Conservation (phyloP, 2,329 filamentous ascomycete genomes). For the Beauveria sp. region DNA sequence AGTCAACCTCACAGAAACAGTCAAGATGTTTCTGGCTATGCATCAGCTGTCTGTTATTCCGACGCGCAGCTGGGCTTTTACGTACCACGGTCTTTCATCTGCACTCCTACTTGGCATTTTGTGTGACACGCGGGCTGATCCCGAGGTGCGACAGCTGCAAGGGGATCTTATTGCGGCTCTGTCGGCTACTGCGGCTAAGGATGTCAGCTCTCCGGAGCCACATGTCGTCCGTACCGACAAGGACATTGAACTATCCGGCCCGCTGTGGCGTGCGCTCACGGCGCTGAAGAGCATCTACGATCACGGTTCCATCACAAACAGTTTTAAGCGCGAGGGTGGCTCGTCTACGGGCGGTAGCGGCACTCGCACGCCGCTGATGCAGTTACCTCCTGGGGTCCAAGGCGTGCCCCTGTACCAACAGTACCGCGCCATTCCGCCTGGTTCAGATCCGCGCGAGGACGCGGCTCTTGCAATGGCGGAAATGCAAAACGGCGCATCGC, state of each 20-base stretch:
- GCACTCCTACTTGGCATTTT: slow-evolving; percentile 56
- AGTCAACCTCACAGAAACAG: slow-evolving; percentile 54
- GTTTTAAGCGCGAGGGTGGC: slow-evolving; percentile 41
- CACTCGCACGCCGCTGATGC: slow-evolving; percentile 32
- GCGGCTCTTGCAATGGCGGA: slow-evolving; percentile 58
- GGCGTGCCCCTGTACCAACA: slow-evolving; percentile 18
- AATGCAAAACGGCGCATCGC: slow-evolving; percentile 49
- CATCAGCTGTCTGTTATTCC: slow-evolving; percentile 60
- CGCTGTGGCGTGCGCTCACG: slow-evolving; percentile 51
- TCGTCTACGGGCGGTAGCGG: slow-evolving; percentile 39
- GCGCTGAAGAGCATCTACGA: slow-evolving; percentile 61
- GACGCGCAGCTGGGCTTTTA: slow-evolving; percentile 60
- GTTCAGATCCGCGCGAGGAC: slow-evolving; percentile 48
- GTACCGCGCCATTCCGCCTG: slow-evolving; percentile 21
- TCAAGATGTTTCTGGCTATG: slow-evolving; percentile 63
- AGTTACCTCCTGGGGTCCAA: slow-evolving; percentile 19
- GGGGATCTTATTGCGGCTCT: slow-evolving; percentile 56
- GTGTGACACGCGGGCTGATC: slow-evolving; percentile 55
- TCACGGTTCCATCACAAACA: slow-evolving; percentile 50
- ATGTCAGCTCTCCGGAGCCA: slow-evolving; percentile 44
- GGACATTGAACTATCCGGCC: slow-evolving; percentile 55
- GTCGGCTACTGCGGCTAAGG: slow-evolving; percentile 57
- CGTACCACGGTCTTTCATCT: slow-evolving; percentile 59
- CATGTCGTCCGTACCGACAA: slow-evolving; percentile 48
- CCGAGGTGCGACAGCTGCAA: slow-evolving; percentile 55